Evolutionary conservation across 192 early-diverging fungal species (phyloP), one percentile per base, ranked within the genome.

Genomic region (Rhizophagus clarus): DNA sequence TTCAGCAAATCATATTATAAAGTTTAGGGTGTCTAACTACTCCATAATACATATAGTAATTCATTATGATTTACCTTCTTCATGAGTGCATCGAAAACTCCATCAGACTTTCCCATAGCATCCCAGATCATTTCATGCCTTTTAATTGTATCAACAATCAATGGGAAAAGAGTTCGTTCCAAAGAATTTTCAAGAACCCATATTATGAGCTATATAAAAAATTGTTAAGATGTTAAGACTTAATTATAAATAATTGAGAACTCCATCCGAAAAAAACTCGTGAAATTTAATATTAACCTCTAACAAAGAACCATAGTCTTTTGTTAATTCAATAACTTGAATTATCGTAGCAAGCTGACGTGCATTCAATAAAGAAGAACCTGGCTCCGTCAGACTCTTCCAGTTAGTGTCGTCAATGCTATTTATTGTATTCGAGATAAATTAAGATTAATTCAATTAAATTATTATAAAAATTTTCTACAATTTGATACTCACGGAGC

Each of bases 351-450:
- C 83, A 42, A 88, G 84, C 72, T 95, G 94, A 29, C 93, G 87
- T 15, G 85, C 83, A 76, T 94, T 95, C n/a, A 95, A 83, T 28
- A 95, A 82, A 26, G 92, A 92, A 0, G 93, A 85, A 0, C 94
- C 94, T 7, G 94, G 94, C 5, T 89, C 90, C 1, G 93, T 92
- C 78, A 92, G 92, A n/a, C 91, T 91, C 49, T 90, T 86, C 94
- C 94, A 95, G 79, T 95, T 95, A 76, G 94, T 91, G 61, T 86
- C 86, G 49, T 85, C 88, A 64, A 91, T 89, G 61, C 85, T 86
- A 60, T 12, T n/a, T 74, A 24, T 61, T 45, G 7, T 29, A 28
- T 26, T 22, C 7, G 28, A 37, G 12, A 74, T 45, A 40, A 37
- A 77, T 17, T 3, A 77, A 22, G 12, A 66, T 24, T 17, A 28